Evolutionary conservation across 805 yeast species (phyloP).

Genomic region (Metschnikowia amazonensis): DNA sequence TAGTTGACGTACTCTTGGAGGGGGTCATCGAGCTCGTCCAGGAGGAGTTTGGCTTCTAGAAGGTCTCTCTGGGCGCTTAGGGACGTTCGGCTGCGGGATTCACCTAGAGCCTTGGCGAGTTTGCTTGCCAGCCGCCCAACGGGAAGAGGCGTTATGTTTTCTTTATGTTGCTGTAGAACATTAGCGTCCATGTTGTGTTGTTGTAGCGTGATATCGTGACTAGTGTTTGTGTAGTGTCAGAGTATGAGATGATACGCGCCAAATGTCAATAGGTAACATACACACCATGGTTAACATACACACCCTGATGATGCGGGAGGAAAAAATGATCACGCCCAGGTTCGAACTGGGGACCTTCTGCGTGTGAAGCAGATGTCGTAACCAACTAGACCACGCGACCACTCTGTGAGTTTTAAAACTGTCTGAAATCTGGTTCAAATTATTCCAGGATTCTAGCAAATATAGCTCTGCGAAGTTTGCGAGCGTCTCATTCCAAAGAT

Average conservation of each 20-base stretch:
- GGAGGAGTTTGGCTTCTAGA: slow-evolving; percentile 20
- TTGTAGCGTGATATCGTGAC: background rate
- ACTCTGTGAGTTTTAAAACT: too few relatives aligned
- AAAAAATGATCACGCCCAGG: slow-evolving; percentile 22
- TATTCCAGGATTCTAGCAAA: too few relatives aligned
- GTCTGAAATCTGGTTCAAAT: too few relatives aligned
- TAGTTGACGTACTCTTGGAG: slow-evolving; percentile 71
- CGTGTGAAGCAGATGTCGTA: slow-evolving; percentile 23
- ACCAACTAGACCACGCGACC: slow-evolving; percentile 24
- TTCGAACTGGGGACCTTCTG: slow-evolving; percentile 24
- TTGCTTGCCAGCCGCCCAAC: slow-evolving; percentile 68
- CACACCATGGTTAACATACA: background rate
- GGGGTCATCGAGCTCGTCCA: slow-evolving; percentile 77
- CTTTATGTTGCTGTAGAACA: slow-evolving; percentile 53
- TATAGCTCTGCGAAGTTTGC: too few relatives aligned
- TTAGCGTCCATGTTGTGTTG: slow-evolving; percentile 16
- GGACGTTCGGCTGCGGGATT: slow-evolving; percentile 6
- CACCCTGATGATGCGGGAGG: too few relatives aligned
- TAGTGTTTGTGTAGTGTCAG: background rate
- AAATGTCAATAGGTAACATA: background rate
- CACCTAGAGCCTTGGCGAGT: slow-evolving; percentile 43
- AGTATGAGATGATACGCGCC: background rate
- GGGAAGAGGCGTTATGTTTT: slow-evolving; percentile 62
- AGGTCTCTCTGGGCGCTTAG: slow-evolving; percentile 32
- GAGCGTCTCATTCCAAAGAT: too few relatives aligned